Base-by-base conservation (phyloP, 345 rosid species). In the Rhodomyrtus tomentosa region DNA sequence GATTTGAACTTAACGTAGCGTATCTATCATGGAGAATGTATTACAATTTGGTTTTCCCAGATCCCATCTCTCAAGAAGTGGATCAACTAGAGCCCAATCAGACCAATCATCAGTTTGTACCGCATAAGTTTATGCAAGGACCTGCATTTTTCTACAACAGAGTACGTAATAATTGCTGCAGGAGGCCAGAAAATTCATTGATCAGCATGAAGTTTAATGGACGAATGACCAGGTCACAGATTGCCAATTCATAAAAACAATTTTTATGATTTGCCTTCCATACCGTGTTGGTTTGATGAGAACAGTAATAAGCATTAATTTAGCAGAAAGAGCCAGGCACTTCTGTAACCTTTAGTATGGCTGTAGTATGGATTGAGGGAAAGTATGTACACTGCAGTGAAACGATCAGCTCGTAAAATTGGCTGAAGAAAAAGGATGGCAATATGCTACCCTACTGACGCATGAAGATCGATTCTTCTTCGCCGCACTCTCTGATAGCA, bases 401-500 rank as follows among this genome's bases (percentile, higher is more conserved):
- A 27, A 50, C 32, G 29, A 53, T 53, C 52, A n/a, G 83, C 51
- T 16, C 42, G 1, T 42, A 50, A 27, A 45, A 36, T 36, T 27
- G 32, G 53, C 83, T 8, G 83, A 21, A n/a, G 3, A 51, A 81
- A 50, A 29, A 68, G 24, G 38, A 68, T 24, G 38, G 79, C 5
- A n/a, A 14, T 8, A 9, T 36, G 24, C 83, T 81, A 50, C 14
- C 18, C 81, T 86, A 90, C 52, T 88, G 36, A 89, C 87, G 93
- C 84, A 92, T 92, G 88, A 88, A 85, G 48, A 94, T 93, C 36
- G 92, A 55, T 84, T 97, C 99, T 62, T 95, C 95, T 53, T 90
- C 90, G 55, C 84, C 82, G 88, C 99, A 97, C 81, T 92, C 95
- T 87, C 98, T 91, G 8, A 97, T 85, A 68, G 85, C 87, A 82